Conservation (phyloP, 352 stramenopile species). For the Phytophthora hibernalis region DNA sequence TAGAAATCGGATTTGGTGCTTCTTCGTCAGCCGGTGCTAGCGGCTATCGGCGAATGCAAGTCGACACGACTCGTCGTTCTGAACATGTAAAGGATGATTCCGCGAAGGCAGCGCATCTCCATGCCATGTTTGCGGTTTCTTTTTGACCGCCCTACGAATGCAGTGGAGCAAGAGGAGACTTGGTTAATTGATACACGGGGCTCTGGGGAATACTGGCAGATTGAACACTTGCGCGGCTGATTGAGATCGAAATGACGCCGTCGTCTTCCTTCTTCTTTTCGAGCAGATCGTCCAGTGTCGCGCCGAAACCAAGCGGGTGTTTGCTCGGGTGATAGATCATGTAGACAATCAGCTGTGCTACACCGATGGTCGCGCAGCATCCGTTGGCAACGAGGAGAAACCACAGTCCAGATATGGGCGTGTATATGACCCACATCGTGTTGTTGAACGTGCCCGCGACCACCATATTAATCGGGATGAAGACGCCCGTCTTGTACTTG, state of each 20-base stretch:
- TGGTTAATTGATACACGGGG: constrained; percentile 35
- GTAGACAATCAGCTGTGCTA: constrained; percentile 51
- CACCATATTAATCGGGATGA: constrained; percentile 67
- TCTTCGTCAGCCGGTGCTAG: constrained; percentile 1
- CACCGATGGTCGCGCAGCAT: constrained; percentile 42
- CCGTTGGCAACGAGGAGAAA: constrained; percentile 68
- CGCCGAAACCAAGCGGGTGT: constrained; percentile 36
- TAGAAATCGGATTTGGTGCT: no score
- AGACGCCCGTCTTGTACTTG: constrained; percentile 53
- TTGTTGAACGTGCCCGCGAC: constrained; percentile 62
- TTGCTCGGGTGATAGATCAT: constrained; percentile 60
- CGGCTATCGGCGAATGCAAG: constrained; percentile 9
- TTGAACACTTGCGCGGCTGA: constrained; percentile 26
- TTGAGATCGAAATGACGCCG: constrained; percentile 19
- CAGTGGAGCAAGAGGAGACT: constrained; percentile 37
- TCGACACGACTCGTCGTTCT: neutral
- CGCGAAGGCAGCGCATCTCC: constrained; percentile 8
- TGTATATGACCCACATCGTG: constrained; percentile 62
- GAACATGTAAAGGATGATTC: constrained; percentile 9
- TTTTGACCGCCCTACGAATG: constrained; percentile 2
- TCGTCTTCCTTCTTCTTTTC: constrained; percentile 36
- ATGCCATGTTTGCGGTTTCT: constrained; percentile 3
- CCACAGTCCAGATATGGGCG: constrained; percentile 43
- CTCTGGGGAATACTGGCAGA: constrained; percentile 28
- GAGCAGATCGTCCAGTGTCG: constrained; percentile 27